These are phyloP conservation scores for Alternaria metachromatica DNA, from an alignment of 2,329 filamentous ascomycete genomes.

Conservation along the genomic window DNA sequence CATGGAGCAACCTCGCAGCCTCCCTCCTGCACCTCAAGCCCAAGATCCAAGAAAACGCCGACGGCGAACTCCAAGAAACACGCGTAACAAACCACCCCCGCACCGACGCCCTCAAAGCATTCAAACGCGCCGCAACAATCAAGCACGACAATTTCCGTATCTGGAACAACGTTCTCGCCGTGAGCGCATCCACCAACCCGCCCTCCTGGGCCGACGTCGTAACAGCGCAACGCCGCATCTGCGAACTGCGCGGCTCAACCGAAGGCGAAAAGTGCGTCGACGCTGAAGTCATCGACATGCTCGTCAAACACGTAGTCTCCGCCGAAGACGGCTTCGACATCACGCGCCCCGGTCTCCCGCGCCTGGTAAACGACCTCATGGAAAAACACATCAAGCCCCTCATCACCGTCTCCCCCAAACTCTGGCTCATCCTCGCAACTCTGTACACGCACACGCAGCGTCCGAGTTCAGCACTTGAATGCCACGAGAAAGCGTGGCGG, in stretches of 20 bases:
- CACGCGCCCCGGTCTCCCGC: slow-evolving; percentile 58
- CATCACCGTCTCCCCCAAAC: slow-evolving; percentile 77
- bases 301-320: slow-evolving; percentile 74
- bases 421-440: slow-evolving; percentile 78
- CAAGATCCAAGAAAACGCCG: slow-evolving; percentile 37
- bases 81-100: slow-evolving; percentile 57
- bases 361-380: slow-evolving; percentile 72
- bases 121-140: slow-evolving; percentile 83
- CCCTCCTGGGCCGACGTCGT: slow-evolving; percentile 78
- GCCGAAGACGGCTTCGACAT: slow-evolving; percentile 49
- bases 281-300: slow-evolving; percentile 69
- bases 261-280: slow-evolving; percentile 82
- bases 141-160: slow-evolving; percentile 90
- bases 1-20: slow-evolving; percentile 93
- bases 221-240: slow-evolving; percentile 74
- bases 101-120: slow-evolving; percentile 78
- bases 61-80: slow-evolving; percentile 50
- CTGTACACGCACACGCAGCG: slow-evolving; percentile 77
- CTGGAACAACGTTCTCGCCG: slow-evolving; percentile 94
- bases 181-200: slow-evolving; percentile 78
- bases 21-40: slow-evolving; percentile 75
- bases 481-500: slow-evolving; percentile 90
- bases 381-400: slow-evolving; percentile 79
- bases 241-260: slow-evolving; percentile 71
- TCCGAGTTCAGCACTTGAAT: slow-evolving; percentile 75